Evolutionary conservation across 108 stramenopile species (phyloP), one percentile per base, ranked within the genome.

Genomic region (Cyclotella atomus): DNA sequence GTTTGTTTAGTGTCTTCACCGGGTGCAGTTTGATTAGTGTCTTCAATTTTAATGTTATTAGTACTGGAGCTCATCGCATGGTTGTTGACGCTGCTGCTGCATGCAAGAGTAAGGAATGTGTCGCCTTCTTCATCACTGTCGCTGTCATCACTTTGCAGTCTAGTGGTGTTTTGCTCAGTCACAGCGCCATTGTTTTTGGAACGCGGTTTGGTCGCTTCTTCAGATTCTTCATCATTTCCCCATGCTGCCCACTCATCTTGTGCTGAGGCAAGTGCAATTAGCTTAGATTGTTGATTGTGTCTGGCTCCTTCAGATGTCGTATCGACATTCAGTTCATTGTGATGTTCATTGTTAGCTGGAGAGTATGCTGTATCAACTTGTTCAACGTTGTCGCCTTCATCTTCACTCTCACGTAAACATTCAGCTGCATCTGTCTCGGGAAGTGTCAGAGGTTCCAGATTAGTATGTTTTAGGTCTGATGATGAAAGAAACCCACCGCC

Each of bases 401-500:
- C 12, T 41, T n/a, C n/a, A n/a, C n/a, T n/a, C n/a, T n/a, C n/a
- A n/a, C n/a, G n/a, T n/a, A n/a, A n/a, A n/a, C n/a, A n/a, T n/a
- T n/a, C n/a, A n/a, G n/a, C n/a, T n/a, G n/a, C n/a, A n/a, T n/a
- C n/a, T n/a, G n/a, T n/a, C n/a, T n/a, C n/a, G n/a, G n/a, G n/a
- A n/a, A n/a, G n/a, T n/a, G n/a, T n/a, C n/a, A n/a, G n/a, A 30
- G 56, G 19, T 32, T 34, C 33, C 2, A 9, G 12, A 1, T n/a
- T 9, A 1, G 15, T 23, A 1, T 36, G 20, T 25, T 23, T 27
- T 62, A 43, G 27, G 9, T 15, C 50, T 36, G 43, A 33, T 24
- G 70, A 54, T 21, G 65, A 10, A 19, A 82, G 55, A 66, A 82
- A 82, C 36, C 81, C 81, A 44, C 81, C 81, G 19, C 60, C n/a